Conservation (phyloP, 345 rosid species). For the Heritiera littoralis region DNA sequence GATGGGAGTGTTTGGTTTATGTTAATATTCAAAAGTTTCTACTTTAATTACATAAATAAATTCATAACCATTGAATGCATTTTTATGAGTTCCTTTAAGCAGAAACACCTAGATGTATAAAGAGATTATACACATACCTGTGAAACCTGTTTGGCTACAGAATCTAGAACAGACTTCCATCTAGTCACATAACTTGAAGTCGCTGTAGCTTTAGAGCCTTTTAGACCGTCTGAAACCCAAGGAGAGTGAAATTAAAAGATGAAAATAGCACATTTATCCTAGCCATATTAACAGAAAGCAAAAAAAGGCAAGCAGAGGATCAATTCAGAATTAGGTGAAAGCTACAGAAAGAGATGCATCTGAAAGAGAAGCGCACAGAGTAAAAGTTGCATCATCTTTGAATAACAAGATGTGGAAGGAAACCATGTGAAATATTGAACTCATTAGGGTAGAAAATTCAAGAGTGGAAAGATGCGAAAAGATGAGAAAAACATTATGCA, state of each 20-base stretch:
- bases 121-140: constrained; percentile 49
- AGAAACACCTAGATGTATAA: neutral
- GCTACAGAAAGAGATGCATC: neutral
- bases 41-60: neutral
- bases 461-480: neutral
- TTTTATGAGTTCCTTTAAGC: neutral
- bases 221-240: constrained; percentile 40
- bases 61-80: neutral
- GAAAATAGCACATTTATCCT: constrained; percentile 6
- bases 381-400: neutral
- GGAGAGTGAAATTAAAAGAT: constrained; percentile 19
- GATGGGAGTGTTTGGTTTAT: neutral
- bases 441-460: neutral
- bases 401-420: neutral
- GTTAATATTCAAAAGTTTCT: constrained; percentile 1
- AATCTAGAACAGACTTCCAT: constrained; percentile 63
- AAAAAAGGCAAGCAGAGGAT: neutral
- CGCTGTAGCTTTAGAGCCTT: constrained; percentile 28
- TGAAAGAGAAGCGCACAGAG: neutral
- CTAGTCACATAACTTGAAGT: constrained; percentile 38
- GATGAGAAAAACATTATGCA: neutral
- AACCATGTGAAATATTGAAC: neutral
- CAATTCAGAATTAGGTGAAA: neutral
- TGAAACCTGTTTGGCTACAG: constrained; percentile 70
- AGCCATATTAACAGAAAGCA: neutral